A percentile compares a stretch with the other conserved stretches of the same genome.
Conservation (phyloP, 352 stramenopile species). For the Globisporangium nagaii region DNA sequence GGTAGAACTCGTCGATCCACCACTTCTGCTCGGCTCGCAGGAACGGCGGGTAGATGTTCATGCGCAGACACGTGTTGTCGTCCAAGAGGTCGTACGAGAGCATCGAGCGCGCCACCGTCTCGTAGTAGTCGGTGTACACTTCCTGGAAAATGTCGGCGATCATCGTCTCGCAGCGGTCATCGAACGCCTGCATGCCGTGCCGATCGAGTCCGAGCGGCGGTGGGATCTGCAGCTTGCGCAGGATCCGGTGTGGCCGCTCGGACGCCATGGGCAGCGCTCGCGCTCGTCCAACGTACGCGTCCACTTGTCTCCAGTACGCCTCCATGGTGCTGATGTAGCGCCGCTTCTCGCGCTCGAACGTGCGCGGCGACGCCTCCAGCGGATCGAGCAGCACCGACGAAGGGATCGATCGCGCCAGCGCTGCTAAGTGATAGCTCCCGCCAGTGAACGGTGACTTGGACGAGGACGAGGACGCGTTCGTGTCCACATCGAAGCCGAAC, state of each 20-base stretch:
- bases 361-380: slow-evolving; percentile 48
- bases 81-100: slow-evolving; percentile 88
- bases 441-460: neutral
- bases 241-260: slow-evolving; percentile 55
- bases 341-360: slow-evolving; percentile 76
- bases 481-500: slow-evolving; percentile 39
- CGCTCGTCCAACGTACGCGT: slow-evolving; percentile 43
- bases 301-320: slow-evolving; percentile 82
- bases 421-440: neutral
- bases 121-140: slow-evolving; percentile 73
- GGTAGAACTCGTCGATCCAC: slow-evolving; percentile 79
- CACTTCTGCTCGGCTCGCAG: slow-evolving; percentile 77
- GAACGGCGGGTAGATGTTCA: slow-evolving; percentile 84
- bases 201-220: slow-evolving; percentile 38
- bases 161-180: slow-evolving; percentile 60
- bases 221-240: slow-evolving; percentile 67
- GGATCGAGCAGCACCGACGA: slow-evolving; percentile 34
- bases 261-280: slow-evolving; percentile 56
- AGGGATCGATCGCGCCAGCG: slow-evolving; percentile 3
- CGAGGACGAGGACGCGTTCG: neutral
- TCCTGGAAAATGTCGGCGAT: slow-evolving; percentile 75
- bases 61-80: slow-evolving; percentile 43
- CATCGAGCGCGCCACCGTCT: slow-evolving; percentile 73
- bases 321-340: slow-evolving; percentile 75
- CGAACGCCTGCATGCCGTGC: slow-evolving; percentile 37